These are phyloP conservation scores for Mentha longifolia DNA, from an alignment of 257 asterid species.

Conservation along the genomic window DNA sequence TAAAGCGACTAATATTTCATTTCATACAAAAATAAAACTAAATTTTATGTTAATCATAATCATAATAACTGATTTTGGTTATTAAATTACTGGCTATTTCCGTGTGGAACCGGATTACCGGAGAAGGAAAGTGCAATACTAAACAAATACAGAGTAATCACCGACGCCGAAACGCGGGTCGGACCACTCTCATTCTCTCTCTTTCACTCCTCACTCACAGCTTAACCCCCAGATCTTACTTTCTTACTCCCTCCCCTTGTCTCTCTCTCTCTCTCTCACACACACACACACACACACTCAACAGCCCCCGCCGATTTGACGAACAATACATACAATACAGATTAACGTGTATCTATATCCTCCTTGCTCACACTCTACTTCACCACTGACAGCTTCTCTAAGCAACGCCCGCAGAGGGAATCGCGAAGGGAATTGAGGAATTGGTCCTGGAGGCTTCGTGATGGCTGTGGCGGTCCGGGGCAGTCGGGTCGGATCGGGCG, in stretches of 20 bases:
- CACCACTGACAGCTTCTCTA: background rate
- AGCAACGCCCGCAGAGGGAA: background rate
- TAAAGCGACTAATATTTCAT: too few relatives aligned
- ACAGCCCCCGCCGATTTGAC: slow-evolving; percentile 19
- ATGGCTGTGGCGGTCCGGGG: slow-evolving; percentile 96
- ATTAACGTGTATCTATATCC: slow-evolving; percentile 17
- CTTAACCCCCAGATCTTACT: background rate
- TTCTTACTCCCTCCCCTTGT: too few relatives aligned
- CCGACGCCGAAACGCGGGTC: slow-evolving; percentile 14
- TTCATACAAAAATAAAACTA: too few relatives aligned
- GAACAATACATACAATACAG: slow-evolving; percentile 1
- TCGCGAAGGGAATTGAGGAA: slow-evolving; percentile 29
- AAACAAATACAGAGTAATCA: background rate
- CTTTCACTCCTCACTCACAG: background rate
- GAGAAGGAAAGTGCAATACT: background rate
- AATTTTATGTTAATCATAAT: too few relatives aligned
- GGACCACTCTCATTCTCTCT: slow-evolving; percentile 5
- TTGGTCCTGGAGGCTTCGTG: slow-evolving; percentile 32
- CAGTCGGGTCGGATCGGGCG: slow-evolving; percentile 74
- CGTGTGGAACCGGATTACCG: too few relatives aligned
- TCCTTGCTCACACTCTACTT: slow-evolving; percentile 13
- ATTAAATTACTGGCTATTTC: too few relatives aligned
- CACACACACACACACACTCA: slow-evolving; percentile 29
- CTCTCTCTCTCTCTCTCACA: slow-evolving; percentile 17
- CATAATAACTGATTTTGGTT: too few relatives aligned